These are phyloP conservation scores for Solanum appendiculatum DNA, from an alignment of 257 asterid species.

Conservation along the genomic window DNA sequence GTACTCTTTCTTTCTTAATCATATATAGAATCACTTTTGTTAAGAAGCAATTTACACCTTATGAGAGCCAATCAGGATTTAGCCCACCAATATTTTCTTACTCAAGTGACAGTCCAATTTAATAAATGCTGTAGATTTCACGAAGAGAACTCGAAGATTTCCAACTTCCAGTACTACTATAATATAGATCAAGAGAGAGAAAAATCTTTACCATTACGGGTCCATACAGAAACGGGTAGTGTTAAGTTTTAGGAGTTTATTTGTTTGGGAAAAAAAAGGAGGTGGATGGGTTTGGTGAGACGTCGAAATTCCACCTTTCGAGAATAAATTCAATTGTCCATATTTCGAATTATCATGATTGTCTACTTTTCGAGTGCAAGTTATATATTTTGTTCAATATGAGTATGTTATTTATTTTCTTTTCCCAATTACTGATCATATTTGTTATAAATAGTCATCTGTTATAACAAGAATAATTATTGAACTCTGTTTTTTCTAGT, in stretches of 20 bases:
- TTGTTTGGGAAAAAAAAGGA: not conserved
- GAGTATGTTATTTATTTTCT: not conserved
- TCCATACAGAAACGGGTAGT: not conserved
- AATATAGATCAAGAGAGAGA: not conserved
- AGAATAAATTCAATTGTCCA: not conserved
- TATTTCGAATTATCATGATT: not conserved
- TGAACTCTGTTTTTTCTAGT: not conserved
- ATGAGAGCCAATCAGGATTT: not conserved
- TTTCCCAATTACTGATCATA: not conserved
- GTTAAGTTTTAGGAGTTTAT: not conserved
- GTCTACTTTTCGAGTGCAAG: not conserved
- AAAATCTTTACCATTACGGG: constrained; percentile 26
- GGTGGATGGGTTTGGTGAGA: not conserved
- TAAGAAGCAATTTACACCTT: not conserved
- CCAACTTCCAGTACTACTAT: not conserved
- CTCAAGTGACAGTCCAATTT: not conserved
- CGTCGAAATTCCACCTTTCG: not conserved
- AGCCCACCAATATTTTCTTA: not conserved
- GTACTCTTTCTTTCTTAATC: not conserved
- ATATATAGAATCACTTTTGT: not conserved
- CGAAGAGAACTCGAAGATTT: not conserved
- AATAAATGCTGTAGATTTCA: not conserved
- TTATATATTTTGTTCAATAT: not conserved
- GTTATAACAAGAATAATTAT: not conserved
- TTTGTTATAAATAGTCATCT: not conserved